Conservation (phyloP, 192 early-diverging fungal species). For the Gigaspora rosea region DNA sequence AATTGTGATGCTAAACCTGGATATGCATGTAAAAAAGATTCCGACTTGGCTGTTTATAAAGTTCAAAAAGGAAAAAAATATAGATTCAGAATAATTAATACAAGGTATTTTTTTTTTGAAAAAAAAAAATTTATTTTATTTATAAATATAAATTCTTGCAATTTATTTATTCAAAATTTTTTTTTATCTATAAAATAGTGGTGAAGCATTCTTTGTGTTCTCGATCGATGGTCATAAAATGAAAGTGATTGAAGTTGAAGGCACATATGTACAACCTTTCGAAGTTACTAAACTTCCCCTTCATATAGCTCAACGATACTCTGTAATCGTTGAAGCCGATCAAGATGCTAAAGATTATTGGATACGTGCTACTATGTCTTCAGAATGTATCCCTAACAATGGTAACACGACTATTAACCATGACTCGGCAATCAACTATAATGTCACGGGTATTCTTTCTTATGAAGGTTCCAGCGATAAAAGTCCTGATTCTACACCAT, state of each 20-base stretch:
- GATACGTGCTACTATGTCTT: slow-evolving; percentile 28
- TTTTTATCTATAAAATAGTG: slow-evolving; percentile 3
- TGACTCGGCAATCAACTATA: slow-evolving; percentile 33
- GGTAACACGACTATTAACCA: slow-evolving; percentile 31
- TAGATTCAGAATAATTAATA: too few relatives aligned
- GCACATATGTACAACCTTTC: slow-evolving; percentile 34
- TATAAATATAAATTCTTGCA: too few relatives aligned
- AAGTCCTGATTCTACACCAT: background rate
- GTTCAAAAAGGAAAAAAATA: background rate
- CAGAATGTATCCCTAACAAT: slow-evolving; percentile 15
- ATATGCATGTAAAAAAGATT: too few relatives aligned
- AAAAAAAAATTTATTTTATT: too few relatives aligned
- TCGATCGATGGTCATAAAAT: slow-evolving; percentile 42
- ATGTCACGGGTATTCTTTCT: slow-evolving; percentile 36
- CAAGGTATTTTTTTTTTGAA: too few relatives aligned
- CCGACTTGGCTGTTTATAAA: background rate
- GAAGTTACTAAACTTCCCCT: slow-evolving; percentile 34
- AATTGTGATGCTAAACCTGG: background rate
- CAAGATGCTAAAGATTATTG: slow-evolving; percentile 41
- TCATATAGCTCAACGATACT: slow-evolving; percentile 45
- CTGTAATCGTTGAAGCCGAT: slow-evolving; percentile 43
- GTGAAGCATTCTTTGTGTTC: slow-evolving; percentile 36
- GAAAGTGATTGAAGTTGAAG: slow-evolving; percentile 44
- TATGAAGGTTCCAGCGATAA: slow-evolving; percentile 41
- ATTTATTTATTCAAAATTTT: background rate